A percentile compares a stretch with the other conserved stretches of the same genome.
phyloP scores from a whole-genome alignment of 2,329 filamentous ascomycete genomes.

The Penicillium corylophilum region DNA sequence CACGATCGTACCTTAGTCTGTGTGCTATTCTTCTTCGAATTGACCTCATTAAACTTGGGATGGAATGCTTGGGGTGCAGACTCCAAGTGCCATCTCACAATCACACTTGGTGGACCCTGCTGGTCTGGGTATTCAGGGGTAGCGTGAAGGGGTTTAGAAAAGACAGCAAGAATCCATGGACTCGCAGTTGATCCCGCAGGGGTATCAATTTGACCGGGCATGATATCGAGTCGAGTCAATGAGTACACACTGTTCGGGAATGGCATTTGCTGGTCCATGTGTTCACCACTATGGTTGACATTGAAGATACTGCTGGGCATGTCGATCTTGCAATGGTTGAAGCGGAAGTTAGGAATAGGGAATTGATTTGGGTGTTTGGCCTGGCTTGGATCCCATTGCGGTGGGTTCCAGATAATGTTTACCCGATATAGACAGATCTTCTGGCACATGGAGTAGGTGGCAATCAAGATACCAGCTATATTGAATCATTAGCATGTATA shows the following conservation, averaged over 20 bases:
- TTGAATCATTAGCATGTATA: conserved; percentile 12
- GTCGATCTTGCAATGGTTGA: conserved; percentile 39
- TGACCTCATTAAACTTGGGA: conserved; percentile 73
- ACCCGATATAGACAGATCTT: conserved; percentile 74
- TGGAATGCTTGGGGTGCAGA: conserved; percentile 68
- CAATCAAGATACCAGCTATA: conserved; percentile 35
- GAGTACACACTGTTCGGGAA: conserved; percentile 49
- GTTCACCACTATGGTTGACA: conserved; percentile 23
- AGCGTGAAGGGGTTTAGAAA: conserved; percentile 59
- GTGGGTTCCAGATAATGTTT: conserved; percentile 69
- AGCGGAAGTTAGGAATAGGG: conserved; percentile 39
- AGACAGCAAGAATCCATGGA: conserved; percentile 70
- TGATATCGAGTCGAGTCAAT: conserved; percentile 72
- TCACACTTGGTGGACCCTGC: conserved; percentile 67
- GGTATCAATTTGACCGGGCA: conserved; percentile 65
- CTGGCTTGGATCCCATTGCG: conserved; percentile 53
- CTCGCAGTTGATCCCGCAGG: conserved; percentile 54
- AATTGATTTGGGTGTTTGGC: conserved; percentile 31
- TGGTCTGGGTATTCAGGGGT: conserved; percentile 56
- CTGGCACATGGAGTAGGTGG: conserved; percentile 56
- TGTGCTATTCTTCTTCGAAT: conserved; percentile 60
- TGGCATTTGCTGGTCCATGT: conserved; percentile 23
- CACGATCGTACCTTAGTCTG: conserved; percentile 34
- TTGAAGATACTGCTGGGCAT: conserved; percentile 33
- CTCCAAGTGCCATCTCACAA: conserved; percentile 78